Percentiles rank a stretch among this genome's conserved stretches.
phyloP scores from a whole-genome alignment of 2,329 filamentous ascomycete species.

The Hawksworthiomyces lignivorus region DNA sequence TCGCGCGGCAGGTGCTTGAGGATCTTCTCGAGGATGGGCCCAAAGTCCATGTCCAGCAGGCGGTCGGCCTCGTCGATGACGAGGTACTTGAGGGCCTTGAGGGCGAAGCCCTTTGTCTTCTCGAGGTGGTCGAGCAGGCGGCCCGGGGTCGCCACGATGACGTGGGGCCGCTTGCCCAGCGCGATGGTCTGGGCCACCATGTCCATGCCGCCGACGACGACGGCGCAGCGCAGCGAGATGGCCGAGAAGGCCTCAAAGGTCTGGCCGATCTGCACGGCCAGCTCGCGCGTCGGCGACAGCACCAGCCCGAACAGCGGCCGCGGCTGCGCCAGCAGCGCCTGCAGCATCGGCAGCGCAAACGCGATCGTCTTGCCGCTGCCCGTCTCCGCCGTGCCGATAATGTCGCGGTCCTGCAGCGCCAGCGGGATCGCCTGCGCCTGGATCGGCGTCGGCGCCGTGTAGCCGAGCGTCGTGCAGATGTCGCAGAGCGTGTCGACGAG shows the following conservation, averaged over 20 bases:
- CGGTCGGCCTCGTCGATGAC: constrained; percentile 95
- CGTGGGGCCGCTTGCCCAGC: constrained; percentile 90
- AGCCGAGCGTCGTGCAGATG: constrained; percentile 74
- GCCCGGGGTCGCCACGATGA: constrained; percentile 87
- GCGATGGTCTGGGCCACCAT: constrained; percentile 90
- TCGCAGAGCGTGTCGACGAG: constrained; percentile 84
- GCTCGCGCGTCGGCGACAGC: constrained; percentile 84
- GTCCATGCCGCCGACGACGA: constrained; percentile 89
- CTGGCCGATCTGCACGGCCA: constrained; percentile 85
- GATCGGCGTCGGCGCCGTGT: constrained; percentile 81
- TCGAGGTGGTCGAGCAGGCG: constrained; percentile 86
- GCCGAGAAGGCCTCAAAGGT: constrained; percentile 82
- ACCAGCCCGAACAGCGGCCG: constrained; percentile 82
- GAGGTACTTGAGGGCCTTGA: constrained; percentile 71
- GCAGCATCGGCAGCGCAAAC: constrained; percentile 87
- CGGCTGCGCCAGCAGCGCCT: constrained; percentile 81
- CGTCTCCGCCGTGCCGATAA: constrained; percentile 92
- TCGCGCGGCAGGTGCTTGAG: constrained; percentile 76
- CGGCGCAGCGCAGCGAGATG: constrained; percentile 79
- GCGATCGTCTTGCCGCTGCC: constrained; percentile 94
- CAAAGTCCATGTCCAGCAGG: constrained; percentile 56
- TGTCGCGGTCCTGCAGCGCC: constrained; percentile 71
- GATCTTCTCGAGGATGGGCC: constrained; percentile 56
- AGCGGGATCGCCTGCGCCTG: constrained; percentile 76
- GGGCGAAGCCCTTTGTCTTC: constrained; percentile 91